Percentiles rank a stretch among this genome's conserved stretches.
phyloP scores from a whole-genome alignment of 192 early-diverging fungal species.

The Umbelopsis sp. region DNA sequence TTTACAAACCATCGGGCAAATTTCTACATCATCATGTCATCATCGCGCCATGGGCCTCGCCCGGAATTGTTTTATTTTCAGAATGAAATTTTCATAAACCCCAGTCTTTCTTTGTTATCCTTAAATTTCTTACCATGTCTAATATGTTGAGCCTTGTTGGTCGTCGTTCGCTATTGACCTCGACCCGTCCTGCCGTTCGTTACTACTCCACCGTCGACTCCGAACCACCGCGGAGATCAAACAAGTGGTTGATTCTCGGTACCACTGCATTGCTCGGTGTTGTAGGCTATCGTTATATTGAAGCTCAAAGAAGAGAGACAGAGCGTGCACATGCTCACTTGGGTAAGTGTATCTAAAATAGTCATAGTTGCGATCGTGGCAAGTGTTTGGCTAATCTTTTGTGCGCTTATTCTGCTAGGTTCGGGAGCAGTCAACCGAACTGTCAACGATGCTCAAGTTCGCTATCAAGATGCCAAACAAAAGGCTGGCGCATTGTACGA shows the following conservation, averaged over 20 bases:
- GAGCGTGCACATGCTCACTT: constrained; percentile 3
- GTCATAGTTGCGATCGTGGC: no score
- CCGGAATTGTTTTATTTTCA: no score
- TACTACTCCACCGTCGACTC: constrained; percentile 15
- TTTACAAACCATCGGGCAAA: no score
- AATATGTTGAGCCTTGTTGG: constrained; percentile 15
- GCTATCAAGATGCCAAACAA: background rate
- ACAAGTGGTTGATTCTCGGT: constrained; percentile 12
- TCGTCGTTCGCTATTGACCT: background rate
- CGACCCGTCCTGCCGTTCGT: background rate
- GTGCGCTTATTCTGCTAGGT: no score
- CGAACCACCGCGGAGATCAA: constrained; percentile 17
- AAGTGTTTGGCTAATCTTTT: no score
- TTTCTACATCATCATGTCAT: no score
- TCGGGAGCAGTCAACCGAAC: background rate
- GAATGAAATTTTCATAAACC: no score
- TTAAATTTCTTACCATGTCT: background rate
- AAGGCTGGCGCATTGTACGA: constrained; percentile 3
- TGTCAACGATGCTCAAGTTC: background rate
- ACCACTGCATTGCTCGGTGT: background rate
- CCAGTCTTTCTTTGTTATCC: background rate
- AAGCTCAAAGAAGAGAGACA: constrained; percentile 4
- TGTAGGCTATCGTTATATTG: constrained; percentile 1
- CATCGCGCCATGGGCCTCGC: no score
- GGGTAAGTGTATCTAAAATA: background rate